Conservation (phyloP, 2,329 filamentous ascomycete species). For the Alternaria arbusti region DNA sequence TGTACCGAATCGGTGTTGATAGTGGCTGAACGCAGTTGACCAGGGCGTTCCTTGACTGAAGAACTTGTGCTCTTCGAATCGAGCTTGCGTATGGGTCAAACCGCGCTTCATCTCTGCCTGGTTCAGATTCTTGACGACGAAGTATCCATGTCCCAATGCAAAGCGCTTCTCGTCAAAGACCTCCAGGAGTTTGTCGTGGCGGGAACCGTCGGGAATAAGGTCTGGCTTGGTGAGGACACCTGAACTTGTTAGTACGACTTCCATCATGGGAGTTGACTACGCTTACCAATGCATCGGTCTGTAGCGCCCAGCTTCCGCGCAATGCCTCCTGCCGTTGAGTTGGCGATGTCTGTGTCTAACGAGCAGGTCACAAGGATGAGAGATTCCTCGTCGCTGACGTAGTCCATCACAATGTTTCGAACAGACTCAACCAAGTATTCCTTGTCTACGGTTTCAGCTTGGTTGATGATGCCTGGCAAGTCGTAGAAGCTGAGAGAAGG, state of each 20-base stretch:
- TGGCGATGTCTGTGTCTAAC: constrained; percentile 80
- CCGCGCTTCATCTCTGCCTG: constrained; percentile 57
- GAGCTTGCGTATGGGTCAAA: constrained; percentile 56
- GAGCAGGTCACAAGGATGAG: constrained; percentile 79
- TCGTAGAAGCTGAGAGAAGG: constrained; percentile 84
- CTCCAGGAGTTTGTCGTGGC: constrained; percentile 62
- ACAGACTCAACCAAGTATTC: constrained; percentile 71
- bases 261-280: not conserved
- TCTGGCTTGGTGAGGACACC: constrained; percentile 90
- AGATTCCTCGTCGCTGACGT: constrained; percentile 72
- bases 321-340: constrained; percentile 73
- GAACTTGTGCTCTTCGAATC: constrained; percentile 58
- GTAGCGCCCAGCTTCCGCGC: constrained; percentile 43
- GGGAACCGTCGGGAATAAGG: constrained; percentile 62
- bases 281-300: constrained; percentile 51
- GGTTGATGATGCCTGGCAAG: constrained; percentile 80
- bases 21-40: constrained; percentile 49
- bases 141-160: constrained; percentile 75
- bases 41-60: constrained; percentile 57
- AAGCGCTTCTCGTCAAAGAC: constrained; percentile 70
- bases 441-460: constrained; percentile 58
- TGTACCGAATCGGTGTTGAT: constrained; percentile 60
- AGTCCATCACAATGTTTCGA: constrained; percentile 71
- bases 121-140: constrained; percentile 71
- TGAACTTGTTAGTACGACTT: constrained; percentile 42